Base-by-base conservation (phyloP, 495 filamentous ascomycete genomes). In the Aspergillus biplanus region DNA sequence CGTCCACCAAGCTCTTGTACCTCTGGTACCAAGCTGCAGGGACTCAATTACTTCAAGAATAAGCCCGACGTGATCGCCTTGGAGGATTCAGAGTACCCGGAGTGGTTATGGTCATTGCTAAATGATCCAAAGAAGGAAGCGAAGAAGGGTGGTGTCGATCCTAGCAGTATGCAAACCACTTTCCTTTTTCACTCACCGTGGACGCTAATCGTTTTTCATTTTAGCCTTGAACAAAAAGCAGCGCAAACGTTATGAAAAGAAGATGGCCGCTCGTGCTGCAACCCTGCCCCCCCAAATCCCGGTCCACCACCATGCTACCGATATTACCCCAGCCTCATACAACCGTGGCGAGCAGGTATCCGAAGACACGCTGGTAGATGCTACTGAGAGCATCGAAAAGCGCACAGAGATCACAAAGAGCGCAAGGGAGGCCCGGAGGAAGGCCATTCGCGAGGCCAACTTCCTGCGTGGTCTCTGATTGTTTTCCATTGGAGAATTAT, bases 361-460 rank as follows among this genome's bases (percentile, higher is more conserved):
- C 2, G 64, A 59, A 15, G 77, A 75, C 48, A 32, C 56, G 11
- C 62, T 75, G 56, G 55, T 59, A 9, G 68, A 75, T 57, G 80
- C 77, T 16, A 65, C 73, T 8, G 71, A 72, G 34, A 75, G 74
- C 57, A 63, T 74, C 31, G 71, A 74, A 54, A 79, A 78, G 71
- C 77, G 82, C 32, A 65, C 68, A 33, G 73, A 62, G 69, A 73
- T 67, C 73, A 86, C 68, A 73, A 85, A 76, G 81, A 89, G 72
- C 84, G 88, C 55, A 81, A 82, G 93, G 70, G 83, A 81, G 65
- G 88, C 92, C 66, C 84, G 92, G 70, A 86, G 90, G 69, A 87
- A 83, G 64, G 83, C 80, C 67, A 97, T 99, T 68, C 95, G 94
- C 82, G 95, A 98, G 80, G 82, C 69, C 59, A 99, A 99, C 80